These are phyloP conservation scores for Lactarius indigo DNA, from an alignment of 768 basidiomycete species.

Conservation along the genomic window DNA sequence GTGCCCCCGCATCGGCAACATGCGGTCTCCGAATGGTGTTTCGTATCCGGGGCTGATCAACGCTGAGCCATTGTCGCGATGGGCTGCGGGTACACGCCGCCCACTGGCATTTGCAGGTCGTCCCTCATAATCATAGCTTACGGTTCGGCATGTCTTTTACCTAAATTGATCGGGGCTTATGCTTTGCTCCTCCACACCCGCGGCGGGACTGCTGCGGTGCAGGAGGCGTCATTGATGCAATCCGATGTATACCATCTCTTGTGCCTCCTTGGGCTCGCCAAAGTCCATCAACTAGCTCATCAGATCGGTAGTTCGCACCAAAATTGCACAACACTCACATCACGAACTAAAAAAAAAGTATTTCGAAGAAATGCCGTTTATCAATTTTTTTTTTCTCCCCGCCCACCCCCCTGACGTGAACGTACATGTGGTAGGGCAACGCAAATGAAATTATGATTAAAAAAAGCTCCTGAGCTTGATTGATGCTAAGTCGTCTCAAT, in stretches of 20 bases:
- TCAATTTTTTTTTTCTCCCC: background rate
- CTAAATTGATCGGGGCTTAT: background rate
- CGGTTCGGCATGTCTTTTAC: background rate
- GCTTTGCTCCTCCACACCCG: background rate
- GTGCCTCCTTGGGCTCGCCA: background rate
- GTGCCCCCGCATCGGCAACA: slow-evolving; percentile 2
- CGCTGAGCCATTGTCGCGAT: background rate
- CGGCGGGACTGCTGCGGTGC: background rate
- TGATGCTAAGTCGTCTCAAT: background rate
- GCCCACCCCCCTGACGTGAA: background rate
- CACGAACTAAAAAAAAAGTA: background rate
- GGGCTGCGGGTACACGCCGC: background rate
- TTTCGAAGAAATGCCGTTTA: background rate
- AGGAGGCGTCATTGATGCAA: background rate
- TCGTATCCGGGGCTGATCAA: background rate
- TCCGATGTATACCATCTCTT: background rate
- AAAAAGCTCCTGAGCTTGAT: background rate
- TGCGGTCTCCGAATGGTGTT: background rate
- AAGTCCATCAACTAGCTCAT: background rate
- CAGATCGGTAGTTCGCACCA: background rate
- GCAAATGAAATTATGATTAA: background rate
- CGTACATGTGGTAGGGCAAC: no score
- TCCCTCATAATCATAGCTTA: background rate
- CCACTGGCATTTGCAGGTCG: background rate
- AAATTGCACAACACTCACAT: background rate